Evolutionary conservation across 2,329 filamentous ascomycete genomes (phyloP), one percentile per base, ranked within the genome.

Genomic region (Aspergillus fumigatus): DNA sequence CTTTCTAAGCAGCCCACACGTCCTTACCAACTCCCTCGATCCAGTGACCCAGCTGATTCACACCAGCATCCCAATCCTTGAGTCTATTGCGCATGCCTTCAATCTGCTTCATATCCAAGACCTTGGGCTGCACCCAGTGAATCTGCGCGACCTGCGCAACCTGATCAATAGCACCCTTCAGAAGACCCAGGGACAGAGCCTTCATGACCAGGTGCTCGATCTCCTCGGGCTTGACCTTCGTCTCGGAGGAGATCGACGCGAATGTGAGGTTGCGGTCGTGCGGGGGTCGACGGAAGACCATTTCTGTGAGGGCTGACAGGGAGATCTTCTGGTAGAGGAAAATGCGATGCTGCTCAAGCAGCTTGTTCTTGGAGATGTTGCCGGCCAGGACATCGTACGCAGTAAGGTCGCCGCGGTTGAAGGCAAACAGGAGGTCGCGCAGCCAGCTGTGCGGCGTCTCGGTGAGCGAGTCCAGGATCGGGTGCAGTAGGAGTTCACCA

Each of bases 121-220:
- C 92, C 83, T 97, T 97, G 23, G 94, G 94, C 79, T 99, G 94
- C 57, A 99, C 94, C 94, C 94, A 99, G 69, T 93, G 93, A 76
- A 99, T 97, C 72, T 92, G 86, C 47, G 94, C 94, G 64, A 97
- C 86, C 75, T 92, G 88, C 50, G 91, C 91, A 32, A 99, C 94
- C 78, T 99, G 93, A 74, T 99, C 94, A 67, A 99, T 97, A 55
- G 89, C 94, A 48, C 94, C 94, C 65, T 88, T 85, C 65, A 99
- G 79, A 65, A 99, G 80, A 0, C 94, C 94, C 65, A 99, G 77
- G 70, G 92, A 97, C 67, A 99, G 78, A n/a, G 94, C 94, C 82
- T 97, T 97, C 94, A 99, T 99, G 68, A 99, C 89, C 62, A 99
- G 79, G 74, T 97, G 93, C 81, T 99, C 94, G 65, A 99, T 97